Base-by-base conservation (phyloP, 2,329 filamentous ascomycete genomes). In the Coccinonectria pachysandricola region DNA sequence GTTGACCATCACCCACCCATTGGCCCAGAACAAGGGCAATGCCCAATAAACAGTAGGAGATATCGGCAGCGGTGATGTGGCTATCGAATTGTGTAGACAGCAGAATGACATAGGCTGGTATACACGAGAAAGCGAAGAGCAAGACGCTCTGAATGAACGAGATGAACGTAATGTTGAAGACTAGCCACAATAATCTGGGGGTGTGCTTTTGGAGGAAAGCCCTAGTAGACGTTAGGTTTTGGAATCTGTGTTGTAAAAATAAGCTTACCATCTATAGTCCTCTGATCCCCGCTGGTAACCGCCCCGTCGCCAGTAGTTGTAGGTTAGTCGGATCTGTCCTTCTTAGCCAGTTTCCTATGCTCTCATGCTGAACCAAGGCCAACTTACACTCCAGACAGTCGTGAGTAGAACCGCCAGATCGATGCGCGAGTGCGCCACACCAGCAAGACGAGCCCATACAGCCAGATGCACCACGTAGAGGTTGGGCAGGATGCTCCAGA, bases 291-390 rank as follows among this genome's bases (percentile, higher is more conserved):
- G 65, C 10, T 68, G 62, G 53, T 98, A 98, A 13, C 91, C 91
- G 19, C 91, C 91, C 54, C 84, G 93, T 32, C 91, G 79, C 78
- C 82, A 94, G 60, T 95, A 98, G 59, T 98, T 98, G 65, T 73
- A 96, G 3, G 88, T 96, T 56, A 98, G 62, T 8, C 91, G 80
- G 31, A 61, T 52, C 82, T 86, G 33, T n/a, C n/a, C n/a, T n/a
- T n/a, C n/a, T 35, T 15, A 41, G 31, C 26, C 19, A 21, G 16
- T 4, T 13, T 3, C 49, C 14, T 11, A 10, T 7, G 5, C 3
- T 7, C 12, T 14, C 6, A 22, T 19, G 4, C 13, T 3, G 15
- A 23, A 13, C 5, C 7, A 10, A 16, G 12, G 4, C 5, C n/a
- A 15, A 26, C 79, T 56, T 60, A 86, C 81, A 55, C 80, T 83